Evolutionary conservation across 805 yeast genomes (phyloP).

Genomic region (Tetrapisispora fleetii): DNA sequence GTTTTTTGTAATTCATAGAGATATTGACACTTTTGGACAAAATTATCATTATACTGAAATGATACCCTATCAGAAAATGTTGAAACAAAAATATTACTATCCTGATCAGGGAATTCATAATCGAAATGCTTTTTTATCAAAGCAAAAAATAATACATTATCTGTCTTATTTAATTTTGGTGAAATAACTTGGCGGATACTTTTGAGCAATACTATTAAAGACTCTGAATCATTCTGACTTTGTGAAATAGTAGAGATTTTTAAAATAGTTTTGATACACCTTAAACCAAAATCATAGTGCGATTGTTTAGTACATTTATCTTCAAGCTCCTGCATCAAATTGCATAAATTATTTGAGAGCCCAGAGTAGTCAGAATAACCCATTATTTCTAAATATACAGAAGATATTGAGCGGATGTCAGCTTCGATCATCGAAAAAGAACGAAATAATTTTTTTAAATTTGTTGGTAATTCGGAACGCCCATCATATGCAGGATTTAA

Average conservation of each 20-base stretch:
- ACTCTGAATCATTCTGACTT: background rate
- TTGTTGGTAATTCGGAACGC: conserved; percentile 74
- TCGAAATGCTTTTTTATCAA: background rate
- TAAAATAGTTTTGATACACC: conserved; percentile 26
- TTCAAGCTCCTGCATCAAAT: conserved; percentile 42
- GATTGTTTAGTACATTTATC: conserved; percentile 39
- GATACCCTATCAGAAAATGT: background rate
- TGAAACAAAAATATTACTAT: background rate
- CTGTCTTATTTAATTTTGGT: conserved; percentile 56
- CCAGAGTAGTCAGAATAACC: conserved; percentile 46
- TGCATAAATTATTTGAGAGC: conserved; percentile 42
- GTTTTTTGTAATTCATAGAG: conserved; percentile 48
- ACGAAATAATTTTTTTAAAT: conserved; percentile 68
- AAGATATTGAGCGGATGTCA: conserved; percentile 57
- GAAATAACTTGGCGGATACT: conserved; percentile 52
- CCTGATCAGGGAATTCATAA: background rate
- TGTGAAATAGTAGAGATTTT: no score
- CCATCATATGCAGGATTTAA: conserved; percentile 89
- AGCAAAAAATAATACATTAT: conserved; percentile 26
- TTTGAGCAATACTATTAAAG: conserved; percentile 32
- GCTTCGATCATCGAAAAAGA: conserved; percentile 67
- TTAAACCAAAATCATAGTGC: conserved; percentile 86
- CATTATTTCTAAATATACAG: conserved; percentile 60
- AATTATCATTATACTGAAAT: conserved; percentile 20
- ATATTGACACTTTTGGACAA: conserved; percentile 51